Base-by-base conservation (phyloP, 2,329 filamentous ascomycete genomes). In the Moelleriella libera region DNA sequence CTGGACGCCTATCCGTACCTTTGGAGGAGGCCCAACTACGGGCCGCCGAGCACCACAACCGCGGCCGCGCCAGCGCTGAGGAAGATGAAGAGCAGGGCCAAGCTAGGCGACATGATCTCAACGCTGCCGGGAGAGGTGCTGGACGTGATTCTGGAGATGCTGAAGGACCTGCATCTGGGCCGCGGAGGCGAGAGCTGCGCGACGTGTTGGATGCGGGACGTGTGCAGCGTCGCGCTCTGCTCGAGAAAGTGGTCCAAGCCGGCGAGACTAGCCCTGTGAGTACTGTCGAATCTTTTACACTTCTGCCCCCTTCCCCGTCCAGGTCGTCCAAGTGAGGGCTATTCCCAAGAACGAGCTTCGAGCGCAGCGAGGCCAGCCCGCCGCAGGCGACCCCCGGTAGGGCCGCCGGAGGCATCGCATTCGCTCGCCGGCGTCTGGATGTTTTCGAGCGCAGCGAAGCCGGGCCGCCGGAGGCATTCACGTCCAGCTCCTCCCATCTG, bases 201-300 rank as follows among this genome's bases (percentile, higher is more conserved):
- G 12, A 82, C 79, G 14, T 82, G 79, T 58, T 80, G 75, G 74
- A 79, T 80, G 75, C 68, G 79, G 45, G 78, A 83, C 54, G 61
- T 73, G 31, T 74, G 70, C 53, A 70, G 68, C 41, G 58, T 80
- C 41, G 67, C 71, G 9, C 48, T 76, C 9, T 65, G 68, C 39
- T 73, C 70, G 12, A 69, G 68, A 51, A 78, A 72, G 54, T 73
- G 74, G 63, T 64, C 71, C 54, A 69, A 68, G 52, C 69, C 68
- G 41, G 75, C 75, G 6, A 68, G 71, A 21, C 60, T 62, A 21
- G 70, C 70, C 11, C 58, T 80, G 68, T 80, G 63, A 66, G 71
- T 41, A 39, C 21, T 21, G 21, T 21, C 21, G 21, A 21, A 21
- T 21, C 21, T 21, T 21, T 21, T 21, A 62, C 28, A 28, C 12